Evolutionary conservation across 2,329 filamentous ascomycete genomes (phyloP), one percentile per base, ranked within the genome.

Genomic region (Xylaria sp.): DNA sequence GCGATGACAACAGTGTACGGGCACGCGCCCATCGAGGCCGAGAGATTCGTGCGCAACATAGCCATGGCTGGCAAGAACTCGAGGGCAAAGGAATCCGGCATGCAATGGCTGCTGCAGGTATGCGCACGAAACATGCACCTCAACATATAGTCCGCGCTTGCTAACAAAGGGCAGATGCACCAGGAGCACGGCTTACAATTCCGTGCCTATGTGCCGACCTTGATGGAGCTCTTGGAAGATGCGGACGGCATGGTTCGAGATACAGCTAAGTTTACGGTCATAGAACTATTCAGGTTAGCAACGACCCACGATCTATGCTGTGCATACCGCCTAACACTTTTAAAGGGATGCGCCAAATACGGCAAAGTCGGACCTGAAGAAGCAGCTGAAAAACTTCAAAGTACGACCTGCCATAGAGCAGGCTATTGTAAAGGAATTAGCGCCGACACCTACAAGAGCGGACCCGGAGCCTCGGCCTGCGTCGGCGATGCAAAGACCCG

Each of bases 151-250:
- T 53, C 42, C 37, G 9, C 39, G 48, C 24, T 40, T 11, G 56
- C 68, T 72, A 37, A 73, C 59, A 53, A 47, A 55, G 40, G n/a
- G 37, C 67, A 91, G 83, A 95, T 93, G 87, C 89, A 94, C 70
- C 83, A 87, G 67, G 88, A 91, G 49, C 84, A 92, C 54, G 86
- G 85, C 38, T 77, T 97, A 61, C 86, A 87, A 37, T 97, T 97
- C 74, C 88, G 91, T 58, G 78, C 78, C 66, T 96, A 95, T 69
- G 92, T 96, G 1, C 88, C 90, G 2, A 81, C 83, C 9, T 80
- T 97, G 39, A 93, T 97, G 76, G 88, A 91, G 50, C 83, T 94
- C 62, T 81, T 97, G 39, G 93, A 97, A 73, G 92, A 97, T 71
- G 89, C 92, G 8, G 93, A 96, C 70, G 88, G 89, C 45, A 87